phyloP scores from a whole-genome alignment of 2,329 filamentous ascomycete genomes.

The Bipolaris victoriae region DNA sequence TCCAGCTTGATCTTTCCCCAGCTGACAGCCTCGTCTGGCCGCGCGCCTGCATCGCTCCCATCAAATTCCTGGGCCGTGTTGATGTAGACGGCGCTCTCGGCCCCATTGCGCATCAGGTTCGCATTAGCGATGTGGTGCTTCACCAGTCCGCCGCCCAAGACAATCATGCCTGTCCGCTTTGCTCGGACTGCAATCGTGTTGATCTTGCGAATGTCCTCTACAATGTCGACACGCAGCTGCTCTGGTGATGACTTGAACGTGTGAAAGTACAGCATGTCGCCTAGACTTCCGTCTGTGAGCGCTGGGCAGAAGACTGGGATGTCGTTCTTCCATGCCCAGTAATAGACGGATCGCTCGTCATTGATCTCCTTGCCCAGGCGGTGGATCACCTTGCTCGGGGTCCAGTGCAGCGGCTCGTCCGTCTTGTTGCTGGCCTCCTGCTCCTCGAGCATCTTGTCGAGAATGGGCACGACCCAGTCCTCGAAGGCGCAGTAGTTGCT shows the following conservation, averaged over 20 bases:
- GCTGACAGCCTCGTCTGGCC: conserved; percentile 94
- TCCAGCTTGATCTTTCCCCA: conserved; percentile 98
- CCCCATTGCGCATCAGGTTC: conserved; percentile 95
- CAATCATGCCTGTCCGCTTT: conserved; percentile 90
- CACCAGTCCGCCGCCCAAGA: conserved; percentile 90
- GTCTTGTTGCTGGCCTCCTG: conserved; percentile 79
- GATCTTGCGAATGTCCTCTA: conserved; percentile 90
- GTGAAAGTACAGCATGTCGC: conserved; percentile 99
- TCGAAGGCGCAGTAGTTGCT: conserved; percentile 97
- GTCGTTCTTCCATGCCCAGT: conserved; percentile 97
- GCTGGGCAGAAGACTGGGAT: conserved; percentile 98
- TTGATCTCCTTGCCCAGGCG: conserved; percentile 93
- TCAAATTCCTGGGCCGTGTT: conserved; percentile 98
- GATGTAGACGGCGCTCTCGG: conserved; percentile 95
- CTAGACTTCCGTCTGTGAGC: conserved; percentile 90
- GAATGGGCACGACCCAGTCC: conserved; percentile 94
- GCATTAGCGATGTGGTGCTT: conserved; percentile 99
- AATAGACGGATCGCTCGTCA: conserved; percentile 87
- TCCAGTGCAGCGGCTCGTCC: conserved; percentile 80
- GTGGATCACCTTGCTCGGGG: conserved; percentile 88
- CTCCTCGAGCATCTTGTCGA: conserved; percentile 93
- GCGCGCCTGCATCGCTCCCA: conserved; percentile 91
- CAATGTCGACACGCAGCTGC: conserved; percentile 86
- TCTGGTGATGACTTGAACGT: conserved; percentile 86
- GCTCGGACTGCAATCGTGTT: conserved; percentile 91